These are phyloP conservation scores for Vicia faba DNA, from an alignment of 306 rosid genomes.

Conservation along the genomic window DNA sequence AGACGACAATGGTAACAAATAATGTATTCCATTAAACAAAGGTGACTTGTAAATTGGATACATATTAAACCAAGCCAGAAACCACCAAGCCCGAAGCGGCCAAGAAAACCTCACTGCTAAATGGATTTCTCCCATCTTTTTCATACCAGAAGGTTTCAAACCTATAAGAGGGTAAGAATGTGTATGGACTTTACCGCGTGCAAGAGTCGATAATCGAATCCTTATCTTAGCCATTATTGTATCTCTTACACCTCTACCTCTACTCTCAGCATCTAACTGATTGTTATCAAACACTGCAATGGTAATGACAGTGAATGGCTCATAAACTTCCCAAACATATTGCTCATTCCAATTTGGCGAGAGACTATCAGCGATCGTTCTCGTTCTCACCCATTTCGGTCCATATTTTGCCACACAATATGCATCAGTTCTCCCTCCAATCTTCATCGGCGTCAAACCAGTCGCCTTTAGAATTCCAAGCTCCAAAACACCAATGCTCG, in stretches of 20 bases:
- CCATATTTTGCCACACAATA: constrained; percentile 63
- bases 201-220: constrained; percentile 48
- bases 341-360: constrained; percentile 60
- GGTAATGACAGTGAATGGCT: constrained; percentile 52
- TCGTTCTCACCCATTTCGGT: constrained; percentile 51
- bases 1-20: constrained; percentile 44
- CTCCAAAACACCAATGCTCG: constrained; percentile 52
- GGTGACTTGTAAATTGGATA: constrained; percentile 30
- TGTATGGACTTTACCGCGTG: constrained; percentile 37
- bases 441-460: constrained; percentile 44
- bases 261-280: constrained; percentile 36
- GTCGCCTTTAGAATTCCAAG: constrained; percentile 49
- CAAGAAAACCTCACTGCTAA: constrained; percentile 56
- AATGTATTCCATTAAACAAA: constrained; percentile 46
- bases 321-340: constrained; percentile 54
- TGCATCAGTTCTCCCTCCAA: constrained; percentile 45
- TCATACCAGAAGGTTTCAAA: constrained; percentile 46
- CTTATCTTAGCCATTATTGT: constrained; percentile 48
- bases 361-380: constrained; percentile 43
- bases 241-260: constrained; percentile 38
- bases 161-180: constrained; percentile 53
- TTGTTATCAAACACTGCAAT: constrained; percentile 53
- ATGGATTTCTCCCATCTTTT: constrained; percentile 57
- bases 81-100: not conserved
- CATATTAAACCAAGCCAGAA: constrained; percentile 14